Base-by-base conservation (phyloP, 805 yeast species). In the Ogataea degrootiae region DNA sequence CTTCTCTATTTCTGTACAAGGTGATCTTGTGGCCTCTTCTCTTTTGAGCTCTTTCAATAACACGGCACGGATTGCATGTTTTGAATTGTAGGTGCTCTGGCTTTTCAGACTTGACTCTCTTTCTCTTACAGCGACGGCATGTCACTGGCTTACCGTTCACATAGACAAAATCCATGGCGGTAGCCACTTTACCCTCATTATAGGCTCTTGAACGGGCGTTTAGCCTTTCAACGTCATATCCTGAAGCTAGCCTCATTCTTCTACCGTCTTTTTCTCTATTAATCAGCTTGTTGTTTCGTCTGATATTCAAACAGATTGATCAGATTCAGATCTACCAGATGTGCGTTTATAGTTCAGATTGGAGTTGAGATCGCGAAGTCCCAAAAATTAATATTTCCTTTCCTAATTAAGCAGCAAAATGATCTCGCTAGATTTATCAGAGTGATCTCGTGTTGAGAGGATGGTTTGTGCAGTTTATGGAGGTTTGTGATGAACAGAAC, bases 51-150 rank as follows among this genome's bases (percentile, higher is more conserved):
- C 83, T 65, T 59, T 77, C 83, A 41, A 77, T 74, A 59, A 76
- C 74, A 48, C 83, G 70, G 57, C 83, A 77, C 51, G 79, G 76
- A 57, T 77, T 79, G 62, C 83, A 77, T 4, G 83, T 77, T 51
- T 77, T 77, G 59, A 76, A 77, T 57, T 75, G 79, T 54, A 73
- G 68, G 37, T 77, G 81, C 51, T 77, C 81, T 2, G 79, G 76
- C 22, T 78, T 77, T 61, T 77, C 83, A 50, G 76, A 77, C 50
- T 72, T 75, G 53, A 75, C 70, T 64, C 83, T 70, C 70, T 75
- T 73, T 44, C 80, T 63, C 57, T 77, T 77, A 65, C 83, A 77
- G 56, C 83, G 75, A 59, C 83, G 79, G 57, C 83, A 77, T 2
- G 68, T 62, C 34, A 73, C 61, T 42, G 74, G 68, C 46, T 60